These are phyloP conservation scores for Biscogniauxia marginata DNA, from an alignment of 2,329 filamentous ascomycete genomes.

Conservation along the genomic window DNA sequence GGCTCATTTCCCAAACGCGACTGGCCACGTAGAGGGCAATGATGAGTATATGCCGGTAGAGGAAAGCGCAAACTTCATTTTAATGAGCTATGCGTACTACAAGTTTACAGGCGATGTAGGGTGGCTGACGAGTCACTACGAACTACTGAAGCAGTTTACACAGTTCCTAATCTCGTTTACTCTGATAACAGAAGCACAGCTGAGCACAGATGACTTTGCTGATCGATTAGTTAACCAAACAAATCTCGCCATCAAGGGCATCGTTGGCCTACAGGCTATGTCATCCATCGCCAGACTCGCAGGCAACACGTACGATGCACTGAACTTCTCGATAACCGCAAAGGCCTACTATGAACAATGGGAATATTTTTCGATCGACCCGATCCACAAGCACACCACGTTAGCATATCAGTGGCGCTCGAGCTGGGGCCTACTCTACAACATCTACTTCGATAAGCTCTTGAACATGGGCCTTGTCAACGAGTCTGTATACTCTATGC, in stretches of 20 bases:
- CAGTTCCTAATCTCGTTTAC: constrained; percentile 69
- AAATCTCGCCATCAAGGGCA: constrained; percentile 75
- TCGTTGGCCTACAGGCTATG: constrained; percentile 78
- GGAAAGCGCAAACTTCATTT: constrained; percentile 71
- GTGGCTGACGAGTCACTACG: constrained; percentile 52
- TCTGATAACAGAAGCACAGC: constrained; percentile 65
- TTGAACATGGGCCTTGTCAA: constrained; percentile 34
- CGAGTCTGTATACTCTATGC: constrained; percentile 30
- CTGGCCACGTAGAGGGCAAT: constrained; percentile 64
- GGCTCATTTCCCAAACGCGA: constrained; percentile 68
- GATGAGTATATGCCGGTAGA: constrained; percentile 75
- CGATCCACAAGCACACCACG: constrained; percentile 23
- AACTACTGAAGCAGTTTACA: constrained; percentile 68
- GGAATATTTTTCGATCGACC: constrained; percentile 24
- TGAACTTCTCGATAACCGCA: constrained; percentile 55
- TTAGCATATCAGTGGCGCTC: constrained; percentile 31
- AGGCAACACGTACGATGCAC: constrained; percentile 54
- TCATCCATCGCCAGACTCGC: constrained; percentile 54
- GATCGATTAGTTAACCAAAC: constrained; percentile 70
- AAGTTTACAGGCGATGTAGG: constrained; percentile 26
- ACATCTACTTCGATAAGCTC: constrained; percentile 33
- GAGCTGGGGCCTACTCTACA: constrained; percentile 25
- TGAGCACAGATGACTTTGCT: constrained; percentile 74
- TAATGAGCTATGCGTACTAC: constrained; percentile 56
- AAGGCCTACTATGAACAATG: constrained; percentile 23